Conservation (phyloP, 2,329 filamentous ascomycete species). For the Fusarium clavum region DNA sequence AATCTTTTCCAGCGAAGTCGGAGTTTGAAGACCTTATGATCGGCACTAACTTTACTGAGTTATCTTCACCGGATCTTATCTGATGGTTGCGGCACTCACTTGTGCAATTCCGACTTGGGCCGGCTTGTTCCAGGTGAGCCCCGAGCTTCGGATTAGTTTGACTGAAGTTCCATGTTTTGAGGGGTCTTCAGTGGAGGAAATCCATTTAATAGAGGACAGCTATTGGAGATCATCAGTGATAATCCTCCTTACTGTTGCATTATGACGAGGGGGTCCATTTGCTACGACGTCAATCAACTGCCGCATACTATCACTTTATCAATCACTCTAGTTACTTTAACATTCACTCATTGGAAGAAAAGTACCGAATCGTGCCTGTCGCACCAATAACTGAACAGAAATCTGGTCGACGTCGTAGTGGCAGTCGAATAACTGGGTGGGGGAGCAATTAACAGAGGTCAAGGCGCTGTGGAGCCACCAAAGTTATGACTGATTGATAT, state of each 20-base stretch:
- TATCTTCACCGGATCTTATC: slow-evolving; percentile 29
- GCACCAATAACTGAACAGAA: not conserved
- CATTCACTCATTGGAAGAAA: not conserved
- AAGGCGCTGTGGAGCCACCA: slow-evolving; percentile 23
- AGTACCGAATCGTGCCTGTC: not conserved
- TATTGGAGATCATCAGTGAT: slow-evolving; percentile 23
- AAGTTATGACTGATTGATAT: slow-evolving; percentile 30
- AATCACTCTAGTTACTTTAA: not conserved
- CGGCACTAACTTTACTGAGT: slow-evolving; percentile 13
- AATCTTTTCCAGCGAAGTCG: slow-evolving; percentile 41
- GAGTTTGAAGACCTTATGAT: slow-evolving; percentile 34
- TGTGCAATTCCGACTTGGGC: slow-evolving; percentile 40
- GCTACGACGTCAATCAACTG: slow-evolving; percentile 19
- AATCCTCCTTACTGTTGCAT: slow-evolving; percentile 15
- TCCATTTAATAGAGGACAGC: not conserved
- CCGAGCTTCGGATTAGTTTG: slow-evolving; percentile 16
- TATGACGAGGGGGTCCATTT: slow-evolving; percentile 15
- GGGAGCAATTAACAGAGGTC: slow-evolving; percentile 2
- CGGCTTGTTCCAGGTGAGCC: slow-evolving; percentile 26
- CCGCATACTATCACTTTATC: not conserved
- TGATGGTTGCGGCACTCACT: slow-evolving; percentile 21
- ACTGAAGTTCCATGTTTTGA: slow-evolving; percentile 18
- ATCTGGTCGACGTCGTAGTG: slow-evolving; percentile 6
- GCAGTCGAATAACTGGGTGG: slow-evolving; percentile 3
- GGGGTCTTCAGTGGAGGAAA: slow-evolving; percentile 25